These are phyloP conservation scores for Lippia alba DNA, from an alignment of 305 asterid genomes.

Conservation along the genomic window DNA sequence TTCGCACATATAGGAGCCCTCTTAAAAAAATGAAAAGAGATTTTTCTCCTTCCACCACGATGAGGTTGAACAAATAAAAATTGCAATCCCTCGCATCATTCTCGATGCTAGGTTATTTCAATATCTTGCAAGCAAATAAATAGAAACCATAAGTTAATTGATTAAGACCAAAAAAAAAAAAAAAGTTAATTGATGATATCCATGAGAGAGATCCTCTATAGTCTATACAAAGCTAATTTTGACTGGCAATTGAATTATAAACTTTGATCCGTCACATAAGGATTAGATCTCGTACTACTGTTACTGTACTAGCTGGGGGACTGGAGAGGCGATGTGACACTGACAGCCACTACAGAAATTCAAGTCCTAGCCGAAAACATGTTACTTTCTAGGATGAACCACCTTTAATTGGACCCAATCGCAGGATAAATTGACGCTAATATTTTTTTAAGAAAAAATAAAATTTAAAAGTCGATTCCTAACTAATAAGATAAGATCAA, in stretches of 20 bases:
- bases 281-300: background rate
- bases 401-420: background rate
- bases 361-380: conserved; percentile 16
- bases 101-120: no score
- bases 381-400: background rate
- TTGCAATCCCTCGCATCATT: no score
- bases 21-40: no score
- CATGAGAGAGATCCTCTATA: background rate
- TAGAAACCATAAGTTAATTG: no score
- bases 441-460: background rate
- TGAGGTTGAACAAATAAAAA: no score
- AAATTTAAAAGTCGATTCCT: background rate
- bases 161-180: no score
- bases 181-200: background rate
- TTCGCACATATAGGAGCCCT: no score
- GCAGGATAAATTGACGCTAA: background rate
- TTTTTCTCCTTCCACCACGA: no score
- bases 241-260: background rate
- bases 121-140: no score
- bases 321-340: conserved; percentile 21
- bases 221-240: background rate
- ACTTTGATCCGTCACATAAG: background rate
- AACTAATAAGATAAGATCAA: background rate
- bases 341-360: conserved; percentile 16
- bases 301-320: background rate